Evolutionary conservation across 805 yeast genomes (phyloP).

Genomic region (Teunomyces gatunensis): DNA sequence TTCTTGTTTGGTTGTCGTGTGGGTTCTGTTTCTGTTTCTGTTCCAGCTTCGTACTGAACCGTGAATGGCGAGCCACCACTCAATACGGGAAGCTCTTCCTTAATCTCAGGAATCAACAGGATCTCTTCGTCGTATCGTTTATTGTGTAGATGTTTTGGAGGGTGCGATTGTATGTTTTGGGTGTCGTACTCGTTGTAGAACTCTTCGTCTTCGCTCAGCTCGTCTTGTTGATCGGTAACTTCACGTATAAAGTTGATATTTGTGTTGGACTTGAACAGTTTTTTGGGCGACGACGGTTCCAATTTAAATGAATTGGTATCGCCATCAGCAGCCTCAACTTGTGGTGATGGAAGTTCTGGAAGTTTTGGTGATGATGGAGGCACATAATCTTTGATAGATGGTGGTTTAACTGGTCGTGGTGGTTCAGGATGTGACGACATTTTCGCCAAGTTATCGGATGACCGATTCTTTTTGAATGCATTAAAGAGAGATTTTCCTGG

Average conservation of each 20-base stretch:
- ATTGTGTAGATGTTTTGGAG: conserved; percentile 22
- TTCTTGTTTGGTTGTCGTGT: background rate
- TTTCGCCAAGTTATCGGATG: conserved; percentile 15
- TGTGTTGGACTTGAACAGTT: conserved; percentile 14
- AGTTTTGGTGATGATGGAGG: background rate
- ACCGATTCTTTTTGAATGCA: conserved; percentile 22
- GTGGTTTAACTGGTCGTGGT: background rate
- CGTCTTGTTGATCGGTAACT: conserved; percentile 17
- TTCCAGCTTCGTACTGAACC: conserved; percentile 15
- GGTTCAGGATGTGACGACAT: background rate
- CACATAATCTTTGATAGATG: background rate
- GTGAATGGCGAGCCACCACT: conserved; percentile 31
- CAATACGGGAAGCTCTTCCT: conserved; percentile 13
- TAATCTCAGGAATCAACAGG: conserved; percentile 16
- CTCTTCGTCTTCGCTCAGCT: conserved; percentile 7
- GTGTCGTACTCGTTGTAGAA: conserved; percentile 15
- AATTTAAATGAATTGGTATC: too few species aligned
- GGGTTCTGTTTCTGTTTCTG: background rate
- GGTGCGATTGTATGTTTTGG: conserved; percentile 20
- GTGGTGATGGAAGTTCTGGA: background rate
- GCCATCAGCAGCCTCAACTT: background rate
- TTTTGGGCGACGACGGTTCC: background rate
- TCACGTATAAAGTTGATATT: conserved; percentile 28
- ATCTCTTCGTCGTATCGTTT: conserved; percentile 29
- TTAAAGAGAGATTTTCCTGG: conserved; percentile 12